phyloP scores from a whole-genome alignment of 495 filamentous ascomycete genomes.

The Antarctomyces pellizariae region DNA sequence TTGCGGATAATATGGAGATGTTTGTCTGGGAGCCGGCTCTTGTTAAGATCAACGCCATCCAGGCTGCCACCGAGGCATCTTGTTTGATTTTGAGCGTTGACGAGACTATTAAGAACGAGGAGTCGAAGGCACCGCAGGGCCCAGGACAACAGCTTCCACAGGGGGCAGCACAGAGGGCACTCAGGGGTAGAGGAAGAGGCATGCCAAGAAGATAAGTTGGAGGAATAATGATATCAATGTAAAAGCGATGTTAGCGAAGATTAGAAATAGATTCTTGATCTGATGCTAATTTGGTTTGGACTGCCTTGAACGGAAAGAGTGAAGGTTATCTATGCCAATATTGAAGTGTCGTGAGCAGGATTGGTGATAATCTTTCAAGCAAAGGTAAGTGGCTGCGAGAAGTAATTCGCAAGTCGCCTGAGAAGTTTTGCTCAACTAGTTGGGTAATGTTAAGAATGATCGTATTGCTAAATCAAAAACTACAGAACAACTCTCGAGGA shows the following conservation, averaged over 20 bases:
- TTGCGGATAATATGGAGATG: conserved; percentile 71
- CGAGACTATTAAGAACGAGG: conserved; percentile 94
- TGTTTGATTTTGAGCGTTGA: conserved; percentile 92
- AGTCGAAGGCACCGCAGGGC: conserved; percentile 58
- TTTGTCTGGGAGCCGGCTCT: conserved; percentile 95
- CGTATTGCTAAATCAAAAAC: too few relatives aligned
- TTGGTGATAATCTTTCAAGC: too few relatives aligned
- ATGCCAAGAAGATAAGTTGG: conserved; percentile 57
- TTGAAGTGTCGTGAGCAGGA: too few relatives aligned
- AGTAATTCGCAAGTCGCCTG: too few relatives aligned
- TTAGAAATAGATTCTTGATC: background rate
- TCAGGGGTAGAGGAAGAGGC: conserved; percentile 65
- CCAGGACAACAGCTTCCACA: conserved; percentile 61
- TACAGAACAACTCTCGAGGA: too few relatives aligned
- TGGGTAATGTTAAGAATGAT: too few relatives aligned
- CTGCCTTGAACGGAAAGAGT: too few relatives aligned
- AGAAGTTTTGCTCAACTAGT: too few relatives aligned
- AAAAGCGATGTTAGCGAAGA: background rate
- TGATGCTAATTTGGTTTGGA: too few relatives aligned
- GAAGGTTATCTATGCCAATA: too few relatives aligned
- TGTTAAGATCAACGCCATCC: conserved; percentile 93
- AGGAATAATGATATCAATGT: too few relatives aligned
- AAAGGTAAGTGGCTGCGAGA: too few relatives aligned
- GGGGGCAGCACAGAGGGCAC: conserved; percentile 75
- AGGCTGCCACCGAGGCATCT: conserved; percentile 81